Base-by-base conservation (phyloP, 2,329 filamentous ascomycete genomes). In the Cladophialophora exuberans region DNA sequence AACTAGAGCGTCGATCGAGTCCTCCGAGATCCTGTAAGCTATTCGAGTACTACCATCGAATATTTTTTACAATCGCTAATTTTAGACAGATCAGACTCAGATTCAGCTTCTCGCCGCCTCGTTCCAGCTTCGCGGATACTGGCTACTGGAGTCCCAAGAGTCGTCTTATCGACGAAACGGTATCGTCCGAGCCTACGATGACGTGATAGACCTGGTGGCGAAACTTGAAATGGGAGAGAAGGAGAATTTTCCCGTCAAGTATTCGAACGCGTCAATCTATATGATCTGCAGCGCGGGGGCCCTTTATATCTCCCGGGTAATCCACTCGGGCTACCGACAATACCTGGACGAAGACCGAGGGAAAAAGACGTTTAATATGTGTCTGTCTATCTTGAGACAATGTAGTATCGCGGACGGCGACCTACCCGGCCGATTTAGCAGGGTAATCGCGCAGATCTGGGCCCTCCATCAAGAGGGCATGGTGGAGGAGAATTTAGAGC, bases 371-470 rank as follows among this genome's bases (percentile, higher is more conserved):
- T 62, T 62, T 36, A 56, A 60, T 31, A 25, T 46, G 20, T 59
- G 47, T 6, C 39, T 63, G 15, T 52, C 35, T 26, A 44, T 62
- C n/a, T 39, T 60, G 20, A 44, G 54, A 2, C 38, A 50, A 35
- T 43, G 48, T 13, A 61, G 59, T 9, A 23, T 58, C 1, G 61
- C 61, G 53, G 58, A 64, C 18, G 62, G 62, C 43, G 59, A 65
- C 52, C 41, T 62, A 25, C 53, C 44, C 6, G 62, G 57, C 3
- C 46, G 62, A 23, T 47, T 48, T 23, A 63, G 49, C 11, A 64
- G 61, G 33, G 62, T 59, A 3, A 30, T 64, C 31, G 51, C 63
- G 6, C 62, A 63, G 17, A 28, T 64, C 15, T 64, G 60, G 53
- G 54, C 45, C 42, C 38, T 54, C 2, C 58, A 61, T 26, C n/a